Evolutionary conservation across 352 stramenopile genomes (phyloP).

Genomic region (Phytophthora boehmeriae): DNA sequence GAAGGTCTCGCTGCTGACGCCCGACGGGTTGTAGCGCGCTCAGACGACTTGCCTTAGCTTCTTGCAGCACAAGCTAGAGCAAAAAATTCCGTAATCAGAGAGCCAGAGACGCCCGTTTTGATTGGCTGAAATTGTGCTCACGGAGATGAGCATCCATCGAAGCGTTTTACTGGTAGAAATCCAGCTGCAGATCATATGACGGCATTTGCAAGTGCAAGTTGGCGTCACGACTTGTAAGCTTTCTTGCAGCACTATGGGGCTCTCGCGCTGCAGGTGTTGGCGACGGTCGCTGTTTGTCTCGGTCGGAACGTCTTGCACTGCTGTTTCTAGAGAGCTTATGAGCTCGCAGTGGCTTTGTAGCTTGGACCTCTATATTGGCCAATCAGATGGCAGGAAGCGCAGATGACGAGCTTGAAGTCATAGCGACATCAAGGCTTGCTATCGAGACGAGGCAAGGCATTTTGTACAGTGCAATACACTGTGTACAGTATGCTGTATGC

Average conservation of each 20-base stretch:
- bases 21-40: background rate
- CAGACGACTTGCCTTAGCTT: background rate
- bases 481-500: no score
- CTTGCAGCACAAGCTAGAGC: background rate
- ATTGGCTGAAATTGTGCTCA: background rate
- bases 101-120: background rate
- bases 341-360: background rate
- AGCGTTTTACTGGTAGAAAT: background rate
- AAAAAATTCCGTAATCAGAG: slow-evolving; percentile 1
- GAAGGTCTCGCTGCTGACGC: no score
- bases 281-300: background rate
- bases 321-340: no score
- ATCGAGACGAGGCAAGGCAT: no score
- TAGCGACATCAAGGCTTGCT: background rate
- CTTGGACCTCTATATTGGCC: background rate
- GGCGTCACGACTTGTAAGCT: background rate
- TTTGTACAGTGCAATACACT: no score
- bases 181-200: background rate
- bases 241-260: background rate
- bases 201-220: background rate
- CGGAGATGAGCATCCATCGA: background rate
- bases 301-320: background rate
- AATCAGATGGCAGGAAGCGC: background rate
- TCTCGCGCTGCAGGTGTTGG: background rate
- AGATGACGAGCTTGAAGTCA: slow-evolving; percentile 6